A percentile compares a stretch with the other conserved stretches of the same genome.
Conservation (phyloP, 176 grass and related monocot genomes). For the Oryza coarctata region DNA sequence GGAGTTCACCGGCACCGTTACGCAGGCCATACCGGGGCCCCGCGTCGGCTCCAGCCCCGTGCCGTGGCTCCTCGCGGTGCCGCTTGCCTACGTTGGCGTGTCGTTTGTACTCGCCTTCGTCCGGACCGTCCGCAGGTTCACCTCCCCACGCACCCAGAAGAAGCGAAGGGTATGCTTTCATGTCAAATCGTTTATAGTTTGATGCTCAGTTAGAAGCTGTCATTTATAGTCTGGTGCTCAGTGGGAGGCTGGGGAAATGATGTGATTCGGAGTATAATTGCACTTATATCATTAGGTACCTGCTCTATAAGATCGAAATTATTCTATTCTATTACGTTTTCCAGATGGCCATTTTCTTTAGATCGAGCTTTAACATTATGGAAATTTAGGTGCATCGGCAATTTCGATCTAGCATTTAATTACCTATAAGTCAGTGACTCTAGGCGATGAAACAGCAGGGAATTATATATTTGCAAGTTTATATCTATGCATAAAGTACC, state of each 20-base stretch:
- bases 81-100: conserved; percentile 66
- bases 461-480: conserved; percentile 11
- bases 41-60: conserved; percentile 69
- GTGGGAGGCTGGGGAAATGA: background rate
- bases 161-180: conserved; percentile 58
- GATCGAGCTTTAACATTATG: background rate
- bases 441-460: background rate
- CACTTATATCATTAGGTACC: background rate
- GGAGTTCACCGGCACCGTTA: conserved; percentile 96
- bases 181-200: background rate
- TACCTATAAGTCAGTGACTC: background rate
- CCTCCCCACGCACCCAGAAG: conserved; percentile 77
- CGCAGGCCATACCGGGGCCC: conserved; percentile 88
- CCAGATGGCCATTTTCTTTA: background rate
- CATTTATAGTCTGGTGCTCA: background rate
- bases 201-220: background rate
- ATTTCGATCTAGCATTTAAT: background rate
- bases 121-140: conserved; percentile 68
- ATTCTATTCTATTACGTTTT: background rate
- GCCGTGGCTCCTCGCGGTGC: conserved; percentile 80
- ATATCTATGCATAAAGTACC: background rate
- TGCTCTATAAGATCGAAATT: background rate
- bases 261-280: background rate
- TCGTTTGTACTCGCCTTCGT: conserved; percentile 70
- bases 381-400: background rate